These are phyloP conservation scores for Davidsoniella neocaledoniae DNA, from an alignment of 2,329 filamentous ascomycete species.

Conservation along the genomic window DNA sequence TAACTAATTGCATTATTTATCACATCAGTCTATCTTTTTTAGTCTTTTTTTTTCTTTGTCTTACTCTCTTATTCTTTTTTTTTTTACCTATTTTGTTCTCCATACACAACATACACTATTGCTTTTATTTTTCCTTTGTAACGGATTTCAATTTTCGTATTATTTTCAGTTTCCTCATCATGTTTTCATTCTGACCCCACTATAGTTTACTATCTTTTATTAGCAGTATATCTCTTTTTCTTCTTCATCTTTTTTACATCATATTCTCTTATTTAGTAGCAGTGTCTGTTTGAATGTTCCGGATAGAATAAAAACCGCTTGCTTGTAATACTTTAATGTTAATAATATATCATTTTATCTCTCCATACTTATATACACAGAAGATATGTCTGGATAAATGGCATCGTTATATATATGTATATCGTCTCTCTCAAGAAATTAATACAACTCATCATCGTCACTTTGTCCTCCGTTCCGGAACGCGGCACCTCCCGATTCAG, in stretches of 20 bases:
- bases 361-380: background rate
- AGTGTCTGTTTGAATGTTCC: no score
- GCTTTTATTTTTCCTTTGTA: no score
- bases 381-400: background rate
- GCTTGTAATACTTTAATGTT: no score
- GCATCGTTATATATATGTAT: background rate
- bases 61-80: background rate
- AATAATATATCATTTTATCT: background rate
- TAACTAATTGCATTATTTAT: background rate
- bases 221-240: no score
- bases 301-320: no score
- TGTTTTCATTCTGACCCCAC: no score
- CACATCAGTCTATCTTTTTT: background rate
- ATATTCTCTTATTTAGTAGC: background rate
- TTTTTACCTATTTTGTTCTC: background rate
- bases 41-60: background rate
- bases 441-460: slow-evolving; percentile 42
- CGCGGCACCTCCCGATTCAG: slow-evolving; percentile 19
- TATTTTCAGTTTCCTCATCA: no score
- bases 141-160: no score
- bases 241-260: background rate
- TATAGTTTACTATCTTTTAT: no score
- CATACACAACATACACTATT: no score
- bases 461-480: slow-evolving; percentile 38
- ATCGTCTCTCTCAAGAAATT: slow-evolving; percentile 12